Conservation (phyloP, 192 early-diverging fungal genomes). For the Jimgerdemannia flammicorona region DNA sequence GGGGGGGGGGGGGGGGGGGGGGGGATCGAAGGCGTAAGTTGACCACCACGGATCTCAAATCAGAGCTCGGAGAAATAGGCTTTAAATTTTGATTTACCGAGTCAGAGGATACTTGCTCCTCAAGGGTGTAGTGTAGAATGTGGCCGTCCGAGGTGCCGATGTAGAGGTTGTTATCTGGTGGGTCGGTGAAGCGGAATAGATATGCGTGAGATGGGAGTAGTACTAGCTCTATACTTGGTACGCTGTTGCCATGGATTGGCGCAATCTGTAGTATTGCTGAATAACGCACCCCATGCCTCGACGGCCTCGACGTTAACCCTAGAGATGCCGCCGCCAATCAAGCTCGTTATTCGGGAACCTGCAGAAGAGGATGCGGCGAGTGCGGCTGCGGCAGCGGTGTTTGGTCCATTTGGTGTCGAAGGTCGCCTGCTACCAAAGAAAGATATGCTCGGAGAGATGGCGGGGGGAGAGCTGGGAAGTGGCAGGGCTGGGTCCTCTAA, state of each 20-base stretch:
- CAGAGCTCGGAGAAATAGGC: background rate
- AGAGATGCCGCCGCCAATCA: slow-evolving; percentile 18
- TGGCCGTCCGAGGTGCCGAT: slow-evolving; percentile 74
- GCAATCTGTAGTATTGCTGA: background rate
- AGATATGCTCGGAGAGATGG: slow-evolving; percentile 8
- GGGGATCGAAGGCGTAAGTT: background rate
- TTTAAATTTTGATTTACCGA: slow-evolving; percentile 7
- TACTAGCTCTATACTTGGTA: too few relatives aligned
- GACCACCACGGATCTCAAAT: background rate
- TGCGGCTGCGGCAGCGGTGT: slow-evolving; percentile 4
- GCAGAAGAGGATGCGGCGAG: slow-evolving; percentile 12
- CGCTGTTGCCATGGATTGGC: slow-evolving; percentile 3
- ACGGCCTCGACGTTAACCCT: slow-evolving; percentile 39
- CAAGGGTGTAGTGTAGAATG: slow-evolving; percentile 62
- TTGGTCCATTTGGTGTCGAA: slow-evolving; percentile 14
- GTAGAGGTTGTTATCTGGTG: slow-evolving; percentile 65
- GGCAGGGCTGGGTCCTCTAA: slow-evolving; percentile 31
- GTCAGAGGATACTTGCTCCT: slow-evolving; percentile 20
- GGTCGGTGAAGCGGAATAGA: background rate
- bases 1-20: too few relatives aligned
- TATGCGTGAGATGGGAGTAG: background rate
- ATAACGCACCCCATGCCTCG: slow-evolving; percentile 43
- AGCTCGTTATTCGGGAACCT: slow-evolving; percentile 9
- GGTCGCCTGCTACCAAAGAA: slow-evolving; percentile 13
- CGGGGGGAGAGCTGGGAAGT: slow-evolving; percentile 17